Base-by-base conservation (phyloP, 352 stramenopile genomes). In the Phytophthora foliorum region DNA sequence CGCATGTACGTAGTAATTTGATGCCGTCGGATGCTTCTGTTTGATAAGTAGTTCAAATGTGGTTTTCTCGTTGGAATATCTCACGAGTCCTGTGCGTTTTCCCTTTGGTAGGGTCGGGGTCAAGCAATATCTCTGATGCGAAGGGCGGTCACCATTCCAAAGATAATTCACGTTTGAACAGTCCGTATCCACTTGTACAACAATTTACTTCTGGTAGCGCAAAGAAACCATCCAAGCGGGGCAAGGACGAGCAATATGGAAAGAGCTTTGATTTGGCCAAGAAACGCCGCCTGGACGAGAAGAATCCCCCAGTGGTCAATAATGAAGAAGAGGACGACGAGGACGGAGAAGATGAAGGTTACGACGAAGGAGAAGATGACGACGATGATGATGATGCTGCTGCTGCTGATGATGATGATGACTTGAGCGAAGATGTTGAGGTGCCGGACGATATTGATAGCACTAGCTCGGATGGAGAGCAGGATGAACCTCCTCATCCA, bases 241-340 rank as follows among this genome's bases (percentile, higher is more conserved):
- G 68, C 19, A 77, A 80, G 68, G 68, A 77, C 16, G 68, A 80
- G 14, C 68, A 77, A 45, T 74, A 77, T 51, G 58, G 63, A 39
- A 80, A 77, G 41, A 74, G 11, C 22, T 75, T 69, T 71, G 42
- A 62, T 16, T 56, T 70, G 32, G 67, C 51, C 32, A 69, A 79
- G 62, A 74, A 82, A 42, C 57, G 55, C 21, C 67, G 55, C 21
- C 31, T 75, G 38, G 31, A 77, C 25, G 52, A 66, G 42, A 64
- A 60, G 14, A 46, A 42, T 22, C 1, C 36, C 9, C 46, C 36
- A 50, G 32, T 36, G 44, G 42, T n/a, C 3, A 63, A 69, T 41
- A 63, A 78, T 25, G 68, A 77, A 3, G 65, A 73, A 0, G 64
- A 58, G 4, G 61, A 77, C 19, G 52, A 77, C 19, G 52, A 79